Percentiles rank a stretch among this genome's conserved stretches.
These are phyloP conservation scores for Schwanniomyces occidentalis DNA, from an alignment of 805 yeast species.

Conservation along the genomic window DNA sequence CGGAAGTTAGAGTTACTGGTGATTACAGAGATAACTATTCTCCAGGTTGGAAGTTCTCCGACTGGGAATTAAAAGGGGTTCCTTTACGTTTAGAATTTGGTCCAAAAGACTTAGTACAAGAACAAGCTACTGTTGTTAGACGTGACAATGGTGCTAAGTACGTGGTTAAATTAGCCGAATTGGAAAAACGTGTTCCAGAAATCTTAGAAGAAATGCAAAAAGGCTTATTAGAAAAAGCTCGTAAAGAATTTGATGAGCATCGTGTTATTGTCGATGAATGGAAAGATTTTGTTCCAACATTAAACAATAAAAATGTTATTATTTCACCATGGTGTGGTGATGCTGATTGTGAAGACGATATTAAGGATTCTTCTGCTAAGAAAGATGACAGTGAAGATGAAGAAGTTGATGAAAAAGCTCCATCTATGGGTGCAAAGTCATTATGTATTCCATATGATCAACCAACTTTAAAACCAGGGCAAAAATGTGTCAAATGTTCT, in stretches of 20 bases:
- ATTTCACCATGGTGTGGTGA: constrained; percentile 98
- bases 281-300: constrained; percentile 89
- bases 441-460: constrained; percentile 95
- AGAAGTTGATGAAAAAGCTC: constrained; percentile 93
- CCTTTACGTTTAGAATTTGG: constrained; percentile 95
- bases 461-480: constrained; percentile 75
- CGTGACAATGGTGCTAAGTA: constrained; percentile 85
- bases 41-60: constrained; percentile 98
- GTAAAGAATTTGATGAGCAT: constrained; percentile 79
- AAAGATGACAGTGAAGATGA: constrained; percentile 79
- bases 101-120: constrained; percentile 86
- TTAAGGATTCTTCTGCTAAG: constrained; percentile 84
- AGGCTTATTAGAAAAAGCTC: constrained; percentile 75
- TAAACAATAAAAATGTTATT: constrained; percentile 88
- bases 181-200: constrained; percentile 68
- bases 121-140: constrained; percentile 84
- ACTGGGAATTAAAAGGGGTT: constrained; percentile 94
- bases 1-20: constrained; percentile 73
- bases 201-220: constrained; percentile 80
- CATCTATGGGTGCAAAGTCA: constrained; percentile 99
- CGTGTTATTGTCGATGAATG: constrained; percentile 79
- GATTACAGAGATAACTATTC: constrained; percentile 94
- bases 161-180: constrained; percentile 61
- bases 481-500: constrained; percentile 87
- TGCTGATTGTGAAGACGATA: constrained; percentile 92